Evolutionary conservation across 1,284 basidiomycete species (phyloP), one percentile per base, ranked within the genome.

Genomic region (Somion occarium): DNA sequence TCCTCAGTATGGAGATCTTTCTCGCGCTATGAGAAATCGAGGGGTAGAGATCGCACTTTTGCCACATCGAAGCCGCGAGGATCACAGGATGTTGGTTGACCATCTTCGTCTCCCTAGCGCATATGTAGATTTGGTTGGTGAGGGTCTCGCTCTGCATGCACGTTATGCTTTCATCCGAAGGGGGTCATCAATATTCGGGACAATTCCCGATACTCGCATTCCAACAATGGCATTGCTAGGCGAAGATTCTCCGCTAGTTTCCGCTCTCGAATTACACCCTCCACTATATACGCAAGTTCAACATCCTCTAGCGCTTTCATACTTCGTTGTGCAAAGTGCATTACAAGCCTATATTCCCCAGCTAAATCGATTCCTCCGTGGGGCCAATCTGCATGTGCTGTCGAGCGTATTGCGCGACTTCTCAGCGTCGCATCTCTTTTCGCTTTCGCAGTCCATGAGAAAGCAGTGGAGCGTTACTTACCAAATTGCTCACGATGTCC

Each of bases 1-100:
- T 64, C 88, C 93, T 19, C 83, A 85, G 54, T 80, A 89, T 58
- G 98, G 97, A 45, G 97, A 99, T 69, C 75, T 99, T 9, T 98
- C 96, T 5, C 80, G 97, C 37, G 97, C 97, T 1, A 99, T 99
- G 97, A 85, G 97, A 38, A 99, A 99, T 67, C 85, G 97, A 58
- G 97, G 96, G 30, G 77, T 98, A 39, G 97, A 99, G 68, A 79
- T 99, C 34, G 79, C 78, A 23, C 61, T 90, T 30, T 53, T 74
- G 13, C 50, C 62, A 11, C 49, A 54, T 34, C 63, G 67, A 48
- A 63, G 64, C 19, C 56, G 66, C 7, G 77, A 84, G 55, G 86
- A 88, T 55, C 27, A 44, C 5, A 48, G 49, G 25, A 72, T 79
- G 22, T 51, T 85, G 12, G 64, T 68, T n/a, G 73, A 80, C 48